Conservation (phyloP, 495 filamentous ascomycete genomes). For the Daldinia bambusicola region DNA sequence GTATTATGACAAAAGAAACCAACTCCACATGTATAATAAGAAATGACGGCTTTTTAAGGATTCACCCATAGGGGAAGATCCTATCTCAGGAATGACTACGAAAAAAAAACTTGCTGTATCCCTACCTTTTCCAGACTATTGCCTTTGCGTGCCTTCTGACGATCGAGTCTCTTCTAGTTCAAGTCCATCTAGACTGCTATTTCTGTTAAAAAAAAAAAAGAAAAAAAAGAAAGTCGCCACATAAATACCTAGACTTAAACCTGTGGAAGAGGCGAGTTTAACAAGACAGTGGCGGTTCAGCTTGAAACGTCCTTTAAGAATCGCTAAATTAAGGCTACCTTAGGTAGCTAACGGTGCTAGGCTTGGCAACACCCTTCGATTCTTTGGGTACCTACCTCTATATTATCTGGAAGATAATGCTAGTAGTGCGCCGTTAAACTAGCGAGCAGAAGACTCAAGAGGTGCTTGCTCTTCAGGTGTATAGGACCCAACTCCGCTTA, state of each 20-base stretch:
- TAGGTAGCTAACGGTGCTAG: no score
- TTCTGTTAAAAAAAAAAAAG: no score
- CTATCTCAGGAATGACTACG: not conserved
- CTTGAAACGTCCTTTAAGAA: no score
- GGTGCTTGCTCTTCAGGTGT: no score
- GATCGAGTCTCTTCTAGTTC: not conserved
- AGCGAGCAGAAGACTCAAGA: not conserved
- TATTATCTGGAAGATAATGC: not conserved
- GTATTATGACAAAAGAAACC: slow-evolving; percentile 30
- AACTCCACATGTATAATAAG: slow-evolving; percentile 35
- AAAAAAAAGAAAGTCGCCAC: no score
- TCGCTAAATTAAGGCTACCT: no score
- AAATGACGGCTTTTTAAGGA: slow-evolving; percentile 13
- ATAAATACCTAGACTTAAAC: no score
- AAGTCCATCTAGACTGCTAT: not conserved
- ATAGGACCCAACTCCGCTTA: no score
- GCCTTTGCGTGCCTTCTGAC: not conserved
- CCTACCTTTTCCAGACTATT: not conserved
- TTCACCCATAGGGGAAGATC: not conserved
- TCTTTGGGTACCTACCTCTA: no score
- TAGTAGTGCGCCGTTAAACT: not conserved
- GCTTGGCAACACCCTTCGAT: not conserved
- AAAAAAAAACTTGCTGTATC: not conserved
- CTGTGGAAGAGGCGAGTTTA: no score
- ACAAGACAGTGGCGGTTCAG: no score